Percentiles rank a stretch among this genome's conserved stretches.
phyloP scores from a whole-genome alignment of 768 basidiomycete genomes.

The Amylocystis lapponica region DNA sequence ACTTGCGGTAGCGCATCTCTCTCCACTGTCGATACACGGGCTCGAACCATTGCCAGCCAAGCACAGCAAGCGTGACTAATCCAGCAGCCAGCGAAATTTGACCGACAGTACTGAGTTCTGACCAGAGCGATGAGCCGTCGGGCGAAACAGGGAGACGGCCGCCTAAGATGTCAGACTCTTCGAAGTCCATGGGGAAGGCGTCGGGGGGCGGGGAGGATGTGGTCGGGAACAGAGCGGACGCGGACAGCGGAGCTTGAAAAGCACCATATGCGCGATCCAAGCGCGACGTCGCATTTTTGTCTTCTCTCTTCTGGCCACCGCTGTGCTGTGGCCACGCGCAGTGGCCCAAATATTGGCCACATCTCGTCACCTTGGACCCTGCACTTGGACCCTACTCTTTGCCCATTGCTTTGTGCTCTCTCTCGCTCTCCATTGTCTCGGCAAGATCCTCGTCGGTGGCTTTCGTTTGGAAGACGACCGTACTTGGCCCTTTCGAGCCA shows the following conservation, averaged over 20 bases:
- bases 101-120: slow-evolving; percentile 8
- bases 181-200: slow-evolving; percentile 49
- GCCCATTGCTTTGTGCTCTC: too few relatives aligned
- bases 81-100: neutral
- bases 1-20: slow-evolving; percentile 65
- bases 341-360: too few relatives aligned
- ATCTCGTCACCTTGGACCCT: too few relatives aligned
- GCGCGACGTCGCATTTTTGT: too few relatives aligned
- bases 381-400: too few relatives aligned
- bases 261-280: too few relatives aligned
- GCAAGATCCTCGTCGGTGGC: too few relatives aligned
- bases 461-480: too few relatives aligned
- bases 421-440: too few relatives aligned
- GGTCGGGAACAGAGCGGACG: slow-evolving; percentile 3
- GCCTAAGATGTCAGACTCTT: slow-evolving; percentile 70
- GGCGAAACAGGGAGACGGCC: slow-evolving; percentile 33
- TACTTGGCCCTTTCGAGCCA: too few relatives aligned
- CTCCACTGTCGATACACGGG: slow-evolving; percentile 31
- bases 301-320: too few relatives aligned
- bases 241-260: slow-evolving; percentile 6
- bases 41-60: neutral
- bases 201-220: slow-evolving; percentile 9
- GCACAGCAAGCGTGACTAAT: neutral
- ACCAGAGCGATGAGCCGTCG: slow-evolving; percentile 31
- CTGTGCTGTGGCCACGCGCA: too few relatives aligned